A percentile compares a stretch with the other conserved stretches of the same genome.
These are phyloP conservation scores for Hirsutella rhossiliensis DNA, from an alignment of 2,329 filamentous ascomycete genomes.

Conservation along the genomic window DNA sequence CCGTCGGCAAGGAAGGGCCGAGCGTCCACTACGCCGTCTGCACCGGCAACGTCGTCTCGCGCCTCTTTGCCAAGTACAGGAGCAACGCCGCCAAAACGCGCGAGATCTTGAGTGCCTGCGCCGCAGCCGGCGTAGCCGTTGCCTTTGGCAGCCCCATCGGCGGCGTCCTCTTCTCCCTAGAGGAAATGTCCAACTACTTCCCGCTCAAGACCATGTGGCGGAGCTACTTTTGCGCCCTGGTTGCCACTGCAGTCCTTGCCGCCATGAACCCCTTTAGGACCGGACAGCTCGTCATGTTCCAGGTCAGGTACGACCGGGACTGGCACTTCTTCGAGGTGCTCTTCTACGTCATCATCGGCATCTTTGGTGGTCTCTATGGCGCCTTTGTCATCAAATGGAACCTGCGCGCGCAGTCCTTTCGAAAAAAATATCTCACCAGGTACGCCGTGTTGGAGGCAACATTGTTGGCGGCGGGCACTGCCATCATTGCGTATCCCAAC, in stretches of 20 bases:
- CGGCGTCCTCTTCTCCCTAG: constrained; percentile 88
- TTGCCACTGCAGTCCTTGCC: constrained; percentile 83
- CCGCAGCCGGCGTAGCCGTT: constrained; percentile 88
- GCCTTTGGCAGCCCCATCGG: constrained; percentile 97
- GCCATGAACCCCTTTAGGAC: constrained; percentile 97
- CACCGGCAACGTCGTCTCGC: constrained; percentile 90
- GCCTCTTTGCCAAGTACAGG: constrained; percentile 85
- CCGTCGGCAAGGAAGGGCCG: constrained; percentile 92
- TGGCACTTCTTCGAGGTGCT: constrained; percentile 97
- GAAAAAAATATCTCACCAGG: constrained; percentile 78
- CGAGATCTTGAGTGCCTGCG: constrained; percentile 89
- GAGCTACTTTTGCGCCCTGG: constrained; percentile 93
- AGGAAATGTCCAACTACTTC: constrained; percentile 96
- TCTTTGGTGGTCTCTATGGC: constrained; percentile 90
- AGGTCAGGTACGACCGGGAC: constrained; percentile 85
- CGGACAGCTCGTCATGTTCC: constrained; percentile 98
- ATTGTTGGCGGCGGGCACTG: constrained; percentile 69
- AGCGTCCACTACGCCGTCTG: constrained; percentile 99
- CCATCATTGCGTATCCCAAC: constrained; percentile 92
- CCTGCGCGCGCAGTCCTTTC: constrained; percentile 76
- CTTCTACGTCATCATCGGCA: constrained; percentile 83
- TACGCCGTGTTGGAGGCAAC: constrained; percentile 84
- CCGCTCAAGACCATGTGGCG: constrained; percentile 96
- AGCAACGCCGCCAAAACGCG: constrained; percentile 87
- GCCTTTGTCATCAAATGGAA: constrained; percentile 99